Evolutionary conservation across 768 basidiomycete species (phyloP).

Genomic region (Podaxis pistillaris): DNA sequence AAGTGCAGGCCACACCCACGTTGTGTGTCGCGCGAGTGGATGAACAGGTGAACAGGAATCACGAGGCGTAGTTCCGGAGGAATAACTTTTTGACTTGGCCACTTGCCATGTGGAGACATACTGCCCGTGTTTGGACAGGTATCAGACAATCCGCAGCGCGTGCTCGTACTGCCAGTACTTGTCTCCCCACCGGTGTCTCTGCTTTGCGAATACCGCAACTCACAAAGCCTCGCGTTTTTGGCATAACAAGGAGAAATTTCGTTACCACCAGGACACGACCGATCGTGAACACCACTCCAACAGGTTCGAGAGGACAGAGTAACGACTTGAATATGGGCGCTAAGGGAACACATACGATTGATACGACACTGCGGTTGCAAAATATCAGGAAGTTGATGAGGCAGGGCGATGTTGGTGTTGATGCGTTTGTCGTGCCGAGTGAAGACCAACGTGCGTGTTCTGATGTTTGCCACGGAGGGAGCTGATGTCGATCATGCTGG

Average conservation of each 20-base stretch:
- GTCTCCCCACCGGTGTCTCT: not conserved
- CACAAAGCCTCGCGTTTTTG: not conserved
- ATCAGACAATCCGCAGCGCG: not conserved
- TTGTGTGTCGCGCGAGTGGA: not conserved
- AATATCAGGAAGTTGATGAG: conserved; percentile 72
- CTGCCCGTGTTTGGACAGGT: conserved; percentile 11
- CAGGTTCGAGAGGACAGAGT: not conserved
- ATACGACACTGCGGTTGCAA: conserved; percentile 63
- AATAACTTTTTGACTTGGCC: not conserved
- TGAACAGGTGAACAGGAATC: not conserved
- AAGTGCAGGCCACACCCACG: not conserved
- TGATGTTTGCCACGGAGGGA: conserved; percentile 1
- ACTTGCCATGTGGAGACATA: conserved; percentile 13
- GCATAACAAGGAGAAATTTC: not conserved
- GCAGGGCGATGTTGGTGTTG: conserved; percentile 42
- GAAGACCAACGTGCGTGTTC: conserved; percentile 83
- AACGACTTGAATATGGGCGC: conserved; percentile 31
- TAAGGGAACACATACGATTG: conserved; percentile 42
- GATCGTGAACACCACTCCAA: not conserved
- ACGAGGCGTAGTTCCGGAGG: not conserved
- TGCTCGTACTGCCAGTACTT: not conserved
- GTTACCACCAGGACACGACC: not conserved
- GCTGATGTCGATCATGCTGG: not conserved
- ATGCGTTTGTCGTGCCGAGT: conserved; percentile 82
- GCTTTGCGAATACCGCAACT: not conserved